Base-by-base conservation (phyloP, 2,329 filamentous ascomycete species). In the Paecilomyces variotii region DNA sequence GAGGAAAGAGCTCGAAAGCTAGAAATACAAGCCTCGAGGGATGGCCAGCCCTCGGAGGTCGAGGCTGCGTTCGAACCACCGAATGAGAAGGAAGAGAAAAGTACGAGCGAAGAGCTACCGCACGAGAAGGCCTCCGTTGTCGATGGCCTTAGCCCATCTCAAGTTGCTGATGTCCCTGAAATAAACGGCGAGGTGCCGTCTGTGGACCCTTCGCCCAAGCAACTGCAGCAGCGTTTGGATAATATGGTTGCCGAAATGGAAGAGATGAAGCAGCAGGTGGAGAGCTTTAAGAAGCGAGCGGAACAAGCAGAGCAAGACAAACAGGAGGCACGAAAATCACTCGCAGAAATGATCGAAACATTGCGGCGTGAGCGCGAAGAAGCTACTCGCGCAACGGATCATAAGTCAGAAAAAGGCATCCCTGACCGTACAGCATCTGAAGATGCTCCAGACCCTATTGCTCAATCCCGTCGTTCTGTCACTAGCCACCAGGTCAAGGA, bases 261-360 rank as follows among this genome's bases (percentile, higher is more conserved):
- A 57, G 86, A 87, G 59, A 85, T 96, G 79, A 89, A 87, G 73
- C 81, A 86, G 61, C 88, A 95, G 70, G 86, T 96, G 70, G 87
- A 94, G 57, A 77, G 81, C 5, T 96, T 90, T 77, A 87, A 87
- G 67, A 79, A 84, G 58, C 86, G 90, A 30, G 91, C 91, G 7
- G 89, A 96, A 72, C 82, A 79, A 59, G 92, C 91, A 2, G 93
- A 97, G 71, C 78, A 83, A 7, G 91, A 96, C 66, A 84, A 87
- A 53, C 85, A 87, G 57, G 80, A 84, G 50, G 85, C 87, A 57
- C 86, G 88, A 57, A 87, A 88, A 72, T 88, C 87, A 1, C 76
- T 99, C 52, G 87, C 89, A 0, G 90, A 96, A 70, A 94, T 97
- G 90, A 87, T 97, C 11, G 81, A 90, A 65, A 87, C 88, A 64